Base-by-base conservation (phyloP, 805 yeast genomes). In the Hermanozyma aechmeae region DNA sequence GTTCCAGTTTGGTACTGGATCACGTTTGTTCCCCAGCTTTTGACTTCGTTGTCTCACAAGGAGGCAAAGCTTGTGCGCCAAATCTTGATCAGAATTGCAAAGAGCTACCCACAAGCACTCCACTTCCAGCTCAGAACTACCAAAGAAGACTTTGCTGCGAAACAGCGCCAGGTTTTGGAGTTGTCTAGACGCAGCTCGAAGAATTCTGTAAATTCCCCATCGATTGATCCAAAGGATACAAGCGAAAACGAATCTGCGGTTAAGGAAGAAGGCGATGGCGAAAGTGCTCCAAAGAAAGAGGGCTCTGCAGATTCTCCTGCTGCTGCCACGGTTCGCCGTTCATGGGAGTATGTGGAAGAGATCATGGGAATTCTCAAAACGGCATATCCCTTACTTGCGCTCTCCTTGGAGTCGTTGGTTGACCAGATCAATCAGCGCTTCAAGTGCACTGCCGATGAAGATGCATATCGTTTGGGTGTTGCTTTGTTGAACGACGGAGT, bases 1-100 rank as follows among this genome's bases (percentile, higher is more conserved):
- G 85, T 85, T 24, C 98, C 99, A 4, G 95, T 89, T 2, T 92
- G 99, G 99, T 89, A 89, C 53, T 92, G 97, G 97, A 85, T 92
- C 25, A 85, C 97, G 0, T 92, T 81, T 46, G 86, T 92, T 41
- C 98, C 98, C 3, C 98, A 93, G 55, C 64, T 92, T 35, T 63
- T 92, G 42, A 79, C 96, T 0, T 79, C 95, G 0, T 63, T 92
- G 35, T 83, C 96, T 1, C 95, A 86, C 43, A 80, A 76, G 43
- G 97, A 92, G 51, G 97, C 96, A 0, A 71, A 74, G 32, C 66
- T 86, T 52, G 96, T 89, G 2, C 78, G 95, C 36, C 86, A 78
- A 44, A 81, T 92, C 25, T 67, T 92, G 49, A 81, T 86, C 30
- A 69, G 92, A 40, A 92, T 92, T 48, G 98, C 98, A 1, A 92